Percentiles rank a stretch among this genome's conserved stretches.
phyloP scores from a whole-genome alignment of 106 monocot genomes.

The Iris macrosiphon region DNA sequence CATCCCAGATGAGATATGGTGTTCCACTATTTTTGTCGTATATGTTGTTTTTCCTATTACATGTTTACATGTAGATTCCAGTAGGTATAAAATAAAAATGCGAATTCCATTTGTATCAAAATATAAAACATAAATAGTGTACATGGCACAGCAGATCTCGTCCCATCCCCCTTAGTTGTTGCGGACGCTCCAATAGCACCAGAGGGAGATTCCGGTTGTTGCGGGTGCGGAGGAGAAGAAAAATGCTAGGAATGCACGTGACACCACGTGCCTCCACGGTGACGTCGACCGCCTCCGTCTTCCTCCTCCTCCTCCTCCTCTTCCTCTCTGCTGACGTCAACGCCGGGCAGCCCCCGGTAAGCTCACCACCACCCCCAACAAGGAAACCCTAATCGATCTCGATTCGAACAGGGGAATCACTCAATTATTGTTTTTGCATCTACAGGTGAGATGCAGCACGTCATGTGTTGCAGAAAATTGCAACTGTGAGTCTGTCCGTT shows the following conservation, averaged over 20 bases:
- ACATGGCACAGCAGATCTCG: too few species aligned
- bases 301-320: neutral
- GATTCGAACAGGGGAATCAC: too few species aligned
- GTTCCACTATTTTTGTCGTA: too few species aligned
- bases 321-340: neutral
- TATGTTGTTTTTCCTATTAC: too few species aligned
- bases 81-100: too few species aligned
- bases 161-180: neutral
- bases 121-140: too few species aligned
- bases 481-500: constrained; percentile 32
- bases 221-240: neutral
- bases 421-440: too few species aligned
- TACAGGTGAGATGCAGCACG: constrained; percentile 58
- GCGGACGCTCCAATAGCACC: too few species aligned
- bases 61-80: too few species aligned
- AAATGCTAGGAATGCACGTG: neutral
- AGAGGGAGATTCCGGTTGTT: neutral
- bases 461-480: constrained; percentile 71
- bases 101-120: too few species aligned
- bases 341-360: neutral
- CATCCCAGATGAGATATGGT: too few species aligned
- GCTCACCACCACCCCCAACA: neutral
- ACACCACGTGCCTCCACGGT: neutral
- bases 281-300: neutral
- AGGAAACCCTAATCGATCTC: neutral